Percentiles rank a stretch among this genome's conserved stretches.
These are phyloP conservation scores for Aspergillus ostianus DNA, from an alignment of 495 filamentous ascomycete genomes.

Conservation along the genomic window DNA sequence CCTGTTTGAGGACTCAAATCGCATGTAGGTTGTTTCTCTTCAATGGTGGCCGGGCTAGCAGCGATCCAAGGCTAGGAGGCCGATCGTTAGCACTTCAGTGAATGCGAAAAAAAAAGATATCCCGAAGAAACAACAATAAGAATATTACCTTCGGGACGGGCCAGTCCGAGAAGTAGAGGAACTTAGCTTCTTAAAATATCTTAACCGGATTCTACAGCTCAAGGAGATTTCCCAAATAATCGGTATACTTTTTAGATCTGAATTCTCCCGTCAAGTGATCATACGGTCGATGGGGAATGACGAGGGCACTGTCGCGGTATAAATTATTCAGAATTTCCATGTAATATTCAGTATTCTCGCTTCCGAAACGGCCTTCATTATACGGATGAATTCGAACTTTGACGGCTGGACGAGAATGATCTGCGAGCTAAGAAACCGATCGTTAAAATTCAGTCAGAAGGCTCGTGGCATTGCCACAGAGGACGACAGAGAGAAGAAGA, in stretches of 20 bases:
- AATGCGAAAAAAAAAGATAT: background rate
- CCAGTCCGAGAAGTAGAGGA: conserved; percentile 70
- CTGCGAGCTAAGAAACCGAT: conserved; percentile 48
- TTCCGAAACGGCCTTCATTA: conserved; percentile 39
- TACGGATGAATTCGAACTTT: conserved; percentile 40
- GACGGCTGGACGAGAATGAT: conserved; percentile 59
- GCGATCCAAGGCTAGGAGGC: conserved; percentile 1
- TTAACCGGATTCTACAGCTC: conserved; percentile 60
- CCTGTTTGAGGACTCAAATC: background rate
- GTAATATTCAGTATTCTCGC: conserved; percentile 45
- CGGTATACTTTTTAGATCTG: conserved; percentile 46
- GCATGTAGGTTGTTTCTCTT: conserved; percentile 3
- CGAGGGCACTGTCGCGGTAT: conserved; percentile 54
- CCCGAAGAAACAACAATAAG: background rate
- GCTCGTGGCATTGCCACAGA: conserved; percentile 58
- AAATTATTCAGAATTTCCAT: conserved; percentile 68
- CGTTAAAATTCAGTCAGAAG: conserved; percentile 55
- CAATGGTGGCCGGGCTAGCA: background rate
- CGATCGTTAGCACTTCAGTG: background rate
- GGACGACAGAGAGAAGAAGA: conserved; percentile 56
- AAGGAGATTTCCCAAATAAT: conserved; percentile 53
- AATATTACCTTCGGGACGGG: conserved; percentile 56
- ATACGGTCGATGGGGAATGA: conserved; percentile 67
- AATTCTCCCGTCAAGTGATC: conserved; percentile 64
- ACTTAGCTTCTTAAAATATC: conserved; percentile 59